These are phyloP conservation scores for Rosa multiflora DNA, from an alignment of 306 rosid species.

Conservation along the genomic window DNA sequence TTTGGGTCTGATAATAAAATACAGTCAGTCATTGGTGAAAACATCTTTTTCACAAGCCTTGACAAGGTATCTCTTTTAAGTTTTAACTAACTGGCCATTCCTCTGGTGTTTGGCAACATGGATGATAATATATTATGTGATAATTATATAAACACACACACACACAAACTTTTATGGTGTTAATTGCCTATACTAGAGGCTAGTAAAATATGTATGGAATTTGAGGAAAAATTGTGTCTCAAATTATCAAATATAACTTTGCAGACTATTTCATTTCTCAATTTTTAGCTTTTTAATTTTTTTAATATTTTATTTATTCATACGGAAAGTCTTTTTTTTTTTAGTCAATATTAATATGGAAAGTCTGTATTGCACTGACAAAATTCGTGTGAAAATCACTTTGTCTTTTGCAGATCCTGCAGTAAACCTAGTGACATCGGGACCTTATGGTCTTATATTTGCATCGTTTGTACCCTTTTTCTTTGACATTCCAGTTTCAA, in stretches of 20 bases:
- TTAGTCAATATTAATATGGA: neutral
- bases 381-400: conserved; percentile 1
- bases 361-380: neutral
- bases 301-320: neutral
- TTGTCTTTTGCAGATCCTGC: conserved; percentile 67
- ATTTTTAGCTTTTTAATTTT: neutral
- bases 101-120: neutral
- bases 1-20: neutral
- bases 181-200: neutral
- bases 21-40: neutral
- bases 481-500: conserved; percentile 97
- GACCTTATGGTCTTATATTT: conserved; percentile 98
- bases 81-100: conserved; percentile 14
- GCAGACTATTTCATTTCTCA: neutral
- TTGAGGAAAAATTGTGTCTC: neutral
- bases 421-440: conserved; percentile 67
- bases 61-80: neutral
- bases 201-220: neutral
- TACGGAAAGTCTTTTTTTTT: neutral
- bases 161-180: neutral
- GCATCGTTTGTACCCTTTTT: conserved; percentile 92
- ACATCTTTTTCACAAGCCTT: neutral
- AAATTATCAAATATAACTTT: neutral
- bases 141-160: no score
- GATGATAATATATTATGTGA: neutral